Conservation (phyloP, 106 monocot genomes). For the Hemerocallis citrina region DNA sequence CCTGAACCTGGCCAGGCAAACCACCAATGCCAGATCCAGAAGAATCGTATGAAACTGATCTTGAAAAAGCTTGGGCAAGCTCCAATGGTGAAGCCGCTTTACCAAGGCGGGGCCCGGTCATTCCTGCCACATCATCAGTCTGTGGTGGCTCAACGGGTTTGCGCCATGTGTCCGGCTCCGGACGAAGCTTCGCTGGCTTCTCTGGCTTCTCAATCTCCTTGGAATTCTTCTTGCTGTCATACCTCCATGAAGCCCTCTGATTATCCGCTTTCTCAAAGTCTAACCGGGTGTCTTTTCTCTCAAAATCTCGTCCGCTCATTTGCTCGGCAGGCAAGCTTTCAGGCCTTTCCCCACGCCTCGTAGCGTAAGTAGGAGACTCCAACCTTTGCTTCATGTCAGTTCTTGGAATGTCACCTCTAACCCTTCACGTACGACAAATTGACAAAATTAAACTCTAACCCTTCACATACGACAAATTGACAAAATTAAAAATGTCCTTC, state of each 20-base stretch:
- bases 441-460: too few relatives aligned
- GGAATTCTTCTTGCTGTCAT: constrained; percentile 30
- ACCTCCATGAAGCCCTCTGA: constrained; percentile 28
- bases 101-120: constrained; percentile 18
- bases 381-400: constrained; percentile 21
- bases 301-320: constrained; percentile 17
- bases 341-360: constrained; percentile 10
- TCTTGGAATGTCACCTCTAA: constrained; percentile 25
- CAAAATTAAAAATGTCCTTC: not conserved
- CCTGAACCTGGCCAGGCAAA: constrained; percentile 20
- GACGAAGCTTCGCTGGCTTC: constrained; percentile 17
- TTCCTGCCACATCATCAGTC: constrained; percentile 8
- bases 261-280: constrained; percentile 29
- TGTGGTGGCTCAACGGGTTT: constrained; percentile 49
- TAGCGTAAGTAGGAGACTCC: constrained; percentile 1
- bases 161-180: constrained; percentile 65
- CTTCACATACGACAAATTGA: not conserved
- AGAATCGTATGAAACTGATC: constrained; percentile 21
- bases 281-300: constrained; percentile 24
- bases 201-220: constrained; percentile 35
- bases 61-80: constrained; percentile 70
- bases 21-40: constrained; percentile 5
- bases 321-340: constrained; percentile 29
- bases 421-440: too few relatives aligned
- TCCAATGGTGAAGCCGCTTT: constrained; percentile 57